phyloP scores from a whole-genome alignment of 2,329 filamentous ascomycete species.

The Trichoderma polysporum region DNA sequence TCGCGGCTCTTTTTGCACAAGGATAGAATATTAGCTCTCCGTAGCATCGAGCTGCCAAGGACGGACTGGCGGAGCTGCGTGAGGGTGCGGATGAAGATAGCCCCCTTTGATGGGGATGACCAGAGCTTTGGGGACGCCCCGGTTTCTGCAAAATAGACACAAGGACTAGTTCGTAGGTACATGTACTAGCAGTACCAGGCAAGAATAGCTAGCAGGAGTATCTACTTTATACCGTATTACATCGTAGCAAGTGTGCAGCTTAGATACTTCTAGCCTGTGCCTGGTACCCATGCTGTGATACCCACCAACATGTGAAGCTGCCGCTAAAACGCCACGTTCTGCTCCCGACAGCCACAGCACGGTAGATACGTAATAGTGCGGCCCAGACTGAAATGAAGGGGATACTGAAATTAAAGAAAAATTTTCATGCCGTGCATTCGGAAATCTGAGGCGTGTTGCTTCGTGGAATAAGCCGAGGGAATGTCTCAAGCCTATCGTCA shows the following conservation, averaged over 20 bases:
- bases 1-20: not conserved
- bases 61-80: not conserved
- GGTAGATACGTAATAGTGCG: conserved; percentile 17
- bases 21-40: not conserved
- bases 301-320: conserved; percentile 6
- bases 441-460: not conserved
- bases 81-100: not conserved
- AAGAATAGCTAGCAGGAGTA: too few relatives aligned
- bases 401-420: not conserved
- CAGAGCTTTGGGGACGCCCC: conserved; percentile 11
- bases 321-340: conserved; percentile 8
- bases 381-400: not conserved
- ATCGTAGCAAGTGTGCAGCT: too few relatives aligned
- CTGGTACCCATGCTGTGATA: not conserved
- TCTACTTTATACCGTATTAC: too few relatives aligned
- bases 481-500: not conserved
- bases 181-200: not conserved
- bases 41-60: not conserved
- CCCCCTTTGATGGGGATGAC: not conserved
- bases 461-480: not conserved
- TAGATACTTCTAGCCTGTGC: not conserved
- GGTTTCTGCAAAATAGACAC: not conserved
- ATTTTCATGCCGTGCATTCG: not conserved
- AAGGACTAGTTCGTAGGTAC: not conserved
- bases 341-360: conserved; percentile 6